These are phyloP conservation scores for Colletotrichum liriopes DNA, from an alignment of 2,329 filamentous ascomycete species.

Conservation along the genomic window DNA sequence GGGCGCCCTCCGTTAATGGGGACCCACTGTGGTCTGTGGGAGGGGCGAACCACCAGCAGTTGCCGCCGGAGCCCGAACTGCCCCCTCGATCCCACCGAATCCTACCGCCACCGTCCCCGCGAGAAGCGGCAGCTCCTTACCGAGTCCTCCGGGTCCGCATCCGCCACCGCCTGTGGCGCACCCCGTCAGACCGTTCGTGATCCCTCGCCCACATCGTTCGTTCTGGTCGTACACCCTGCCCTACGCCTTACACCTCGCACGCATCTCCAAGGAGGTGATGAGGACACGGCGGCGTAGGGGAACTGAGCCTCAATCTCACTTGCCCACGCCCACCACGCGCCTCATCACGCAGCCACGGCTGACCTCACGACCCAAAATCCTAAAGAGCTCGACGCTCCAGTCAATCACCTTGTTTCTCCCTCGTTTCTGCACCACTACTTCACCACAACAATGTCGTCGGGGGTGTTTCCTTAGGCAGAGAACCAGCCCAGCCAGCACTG, in stretches of 20 bases:
- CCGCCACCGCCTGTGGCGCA: slow-evolving; percentile 1
- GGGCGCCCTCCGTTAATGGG: slow-evolving; percentile 26
- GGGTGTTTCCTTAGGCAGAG: background rate
- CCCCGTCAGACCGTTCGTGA: slow-evolving; percentile 2
- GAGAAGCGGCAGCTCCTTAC: slow-evolving; percentile 19
- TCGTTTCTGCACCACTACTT: background rate
- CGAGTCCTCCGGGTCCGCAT: slow-evolving; percentile 8
- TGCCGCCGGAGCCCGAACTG: slow-evolving; percentile 9
- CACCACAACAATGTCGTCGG: background rate
- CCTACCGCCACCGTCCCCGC: slow-evolving; percentile 21
- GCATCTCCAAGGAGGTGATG: background rate
- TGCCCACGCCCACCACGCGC: slow-evolving; percentile 20
- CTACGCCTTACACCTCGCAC: background rate
- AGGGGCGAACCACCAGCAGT: slow-evolving; percentile 14
- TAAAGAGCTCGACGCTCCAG: background rate
- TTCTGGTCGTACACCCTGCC: background rate
- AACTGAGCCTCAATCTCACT: slow-evolving; percentile 37
- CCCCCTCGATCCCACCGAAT: slow-evolving; percentile 18
- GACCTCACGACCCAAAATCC: slow-evolving; percentile 29
- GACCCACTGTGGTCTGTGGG: slow-evolving; percentile 26
- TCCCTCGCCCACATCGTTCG: background rate
- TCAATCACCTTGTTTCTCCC: background rate
- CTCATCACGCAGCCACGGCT: slow-evolving; percentile 34
- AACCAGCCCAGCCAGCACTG: background rate
- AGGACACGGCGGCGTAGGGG: background rate